These are phyloP conservation scores for Eutrema heterophyllum DNA, from an alignment of 345 rosid genomes.

Conservation along the genomic window DNA sequence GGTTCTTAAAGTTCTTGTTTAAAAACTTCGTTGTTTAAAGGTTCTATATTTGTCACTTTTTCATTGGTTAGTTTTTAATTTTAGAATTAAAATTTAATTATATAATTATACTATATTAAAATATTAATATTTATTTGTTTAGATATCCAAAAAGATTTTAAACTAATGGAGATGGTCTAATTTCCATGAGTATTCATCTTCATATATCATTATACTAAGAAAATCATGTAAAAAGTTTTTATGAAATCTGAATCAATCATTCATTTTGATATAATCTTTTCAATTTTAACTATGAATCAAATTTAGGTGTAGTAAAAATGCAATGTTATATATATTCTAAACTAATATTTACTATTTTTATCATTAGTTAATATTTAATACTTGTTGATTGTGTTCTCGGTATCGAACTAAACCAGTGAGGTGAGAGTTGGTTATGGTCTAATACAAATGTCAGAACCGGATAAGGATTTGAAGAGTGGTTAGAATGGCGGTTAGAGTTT, in stretches of 20 bases:
- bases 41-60: too few relatives aligned
- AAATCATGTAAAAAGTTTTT: not conserved
- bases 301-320: not conserved
- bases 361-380: not conserved
- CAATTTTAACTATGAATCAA: not conserved
- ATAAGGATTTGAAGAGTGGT: not conserved
- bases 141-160: too few relatives aligned
- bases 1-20: too few relatives aligned
- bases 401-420: not conserved
- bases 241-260: not conserved
- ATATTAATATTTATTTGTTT: too few relatives aligned
- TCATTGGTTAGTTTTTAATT: too few relatives aligned
- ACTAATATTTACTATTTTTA: not conserved
- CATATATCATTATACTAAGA: not conserved
- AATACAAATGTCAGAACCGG: not conserved
- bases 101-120: too few relatives aligned
- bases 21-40: too few relatives aligned
- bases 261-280: not conserved
- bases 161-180: too few relatives aligned
- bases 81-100: too few relatives aligned
- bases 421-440: not conserved
- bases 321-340: not conserved
- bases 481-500: not conserved
- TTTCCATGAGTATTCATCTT: not conserved
- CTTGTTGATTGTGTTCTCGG: not conserved